These are phyloP conservation scores for Chlamydomonas reinhardtii DNA, from an alignment of 163 green algal species.

Conservation along the genomic window DNA sequence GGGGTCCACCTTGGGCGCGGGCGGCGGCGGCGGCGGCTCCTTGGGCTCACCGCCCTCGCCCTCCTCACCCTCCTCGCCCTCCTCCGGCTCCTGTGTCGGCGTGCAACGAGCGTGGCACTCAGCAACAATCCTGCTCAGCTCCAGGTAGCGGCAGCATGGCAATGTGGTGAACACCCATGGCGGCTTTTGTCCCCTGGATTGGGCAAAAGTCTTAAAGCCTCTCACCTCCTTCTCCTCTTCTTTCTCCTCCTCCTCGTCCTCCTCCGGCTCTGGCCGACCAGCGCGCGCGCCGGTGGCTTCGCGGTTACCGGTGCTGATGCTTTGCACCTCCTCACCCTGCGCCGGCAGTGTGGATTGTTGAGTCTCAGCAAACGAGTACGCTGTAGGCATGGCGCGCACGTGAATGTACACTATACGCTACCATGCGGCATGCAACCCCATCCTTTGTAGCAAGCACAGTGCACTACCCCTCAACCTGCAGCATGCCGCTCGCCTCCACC, in stretches of 20 bases:
- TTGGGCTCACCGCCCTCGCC: slow-evolving; percentile 46
- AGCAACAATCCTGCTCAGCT: background rate
- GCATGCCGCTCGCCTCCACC: too few species aligned
- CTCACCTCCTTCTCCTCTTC: slow-evolving; percentile 39
- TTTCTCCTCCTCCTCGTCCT: slow-evolving; percentile 59
- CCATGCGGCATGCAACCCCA: too few species aligned
- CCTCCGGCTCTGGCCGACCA: slow-evolving; percentile 56
- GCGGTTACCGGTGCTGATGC: slow-evolving; percentile 54
- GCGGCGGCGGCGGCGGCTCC: slow-evolving; percentile 54
- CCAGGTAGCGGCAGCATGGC: too few species aligned
- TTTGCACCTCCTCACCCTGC: slow-evolving; percentile 71
- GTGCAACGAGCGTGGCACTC: background rate
- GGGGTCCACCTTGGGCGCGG: slow-evolving; percentile 60
- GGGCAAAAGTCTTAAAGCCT: too few species aligned
- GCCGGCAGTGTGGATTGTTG: too few species aligned
- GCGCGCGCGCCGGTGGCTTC: slow-evolving; percentile 66
- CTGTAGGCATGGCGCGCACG: too few species aligned
- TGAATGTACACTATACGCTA: too few species aligned
- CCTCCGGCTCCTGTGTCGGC: slow-evolving; percentile 23
- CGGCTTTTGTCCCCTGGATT: too few species aligned
- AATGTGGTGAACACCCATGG: too few species aligned
- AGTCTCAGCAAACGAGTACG: too few species aligned
- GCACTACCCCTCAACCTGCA: too few species aligned
- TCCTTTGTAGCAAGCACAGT: too few species aligned
- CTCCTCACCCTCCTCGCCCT: slow-evolving; percentile 50